These are phyloP conservation scores for Penicilliopsis zonata DNA, from an alignment of 495 filamentous ascomycete genomes.

Conservation along the genomic window DNA sequence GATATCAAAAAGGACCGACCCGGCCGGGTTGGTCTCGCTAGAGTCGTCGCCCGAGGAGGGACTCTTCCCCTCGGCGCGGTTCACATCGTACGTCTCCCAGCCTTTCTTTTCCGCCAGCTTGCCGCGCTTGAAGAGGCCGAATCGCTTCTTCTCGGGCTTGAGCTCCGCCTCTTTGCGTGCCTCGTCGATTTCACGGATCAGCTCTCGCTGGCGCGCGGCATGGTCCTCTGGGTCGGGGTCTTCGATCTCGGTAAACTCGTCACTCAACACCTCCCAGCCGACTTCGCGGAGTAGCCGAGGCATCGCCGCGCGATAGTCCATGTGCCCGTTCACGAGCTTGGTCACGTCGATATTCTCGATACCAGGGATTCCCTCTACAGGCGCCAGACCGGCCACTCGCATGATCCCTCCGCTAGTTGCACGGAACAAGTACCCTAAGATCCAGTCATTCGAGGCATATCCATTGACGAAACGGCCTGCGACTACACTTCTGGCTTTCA, in stretches of 20 bases:
- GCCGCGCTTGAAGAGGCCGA: constrained; percentile 67
- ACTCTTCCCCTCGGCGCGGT: constrained; percentile 15
- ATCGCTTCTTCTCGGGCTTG: constrained; percentile 56
- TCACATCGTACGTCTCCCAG: constrained; percentile 87
- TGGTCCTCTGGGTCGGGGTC: constrained; percentile 96
- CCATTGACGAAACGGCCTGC: constrained; percentile 89
- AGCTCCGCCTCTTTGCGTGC: constrained; percentile 76
- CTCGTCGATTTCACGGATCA: constrained; percentile 94
- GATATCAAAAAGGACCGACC: constrained; percentile 77
- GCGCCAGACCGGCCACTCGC: constrained; percentile 78
- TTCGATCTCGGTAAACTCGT: constrained; percentile 95
- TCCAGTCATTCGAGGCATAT: constrained; percentile 94
- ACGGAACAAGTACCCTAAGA: constrained; percentile 93
- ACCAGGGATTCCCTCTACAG: constrained; percentile 62
- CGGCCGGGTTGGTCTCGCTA: constrained; percentile 16
- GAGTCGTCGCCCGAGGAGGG: constrained; percentile 8
- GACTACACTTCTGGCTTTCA: constrained; percentile 68
- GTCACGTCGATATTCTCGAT: constrained; percentile 89
- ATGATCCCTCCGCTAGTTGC: constrained; percentile 87
- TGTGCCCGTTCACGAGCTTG: constrained; percentile 79
- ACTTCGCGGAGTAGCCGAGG: constrained; percentile 72
- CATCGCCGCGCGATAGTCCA: constrained; percentile 92
- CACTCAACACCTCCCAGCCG: constrained; percentile 80
- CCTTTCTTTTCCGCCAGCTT: constrained; percentile 71
- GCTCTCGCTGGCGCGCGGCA: constrained; percentile 71